These are phyloP conservation scores for Chlorophyllum brunneum DNA, from an alignment of 768 basidiomycete genomes.

Conservation along the genomic window DNA sequence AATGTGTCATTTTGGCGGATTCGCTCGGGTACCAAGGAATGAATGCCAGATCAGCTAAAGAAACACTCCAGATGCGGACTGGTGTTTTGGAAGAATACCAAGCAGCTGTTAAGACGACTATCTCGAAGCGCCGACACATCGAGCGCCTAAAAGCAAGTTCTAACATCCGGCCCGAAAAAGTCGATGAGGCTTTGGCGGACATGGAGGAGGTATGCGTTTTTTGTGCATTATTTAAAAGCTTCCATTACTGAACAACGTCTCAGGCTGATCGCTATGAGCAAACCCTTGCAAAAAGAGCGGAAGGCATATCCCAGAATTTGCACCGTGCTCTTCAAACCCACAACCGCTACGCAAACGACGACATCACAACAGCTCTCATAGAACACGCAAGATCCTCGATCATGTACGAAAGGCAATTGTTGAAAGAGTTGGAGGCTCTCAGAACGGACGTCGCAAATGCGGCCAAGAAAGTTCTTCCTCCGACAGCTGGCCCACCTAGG, in stretches of 20 bases:
- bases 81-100: constrained; percentile 93
- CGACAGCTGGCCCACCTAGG: constrained; percentile 50
- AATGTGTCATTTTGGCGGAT: constrained; percentile 95
- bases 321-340: constrained; percentile 84
- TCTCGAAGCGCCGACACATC: constrained; percentile 88
- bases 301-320: constrained; percentile 92
- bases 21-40: constrained; percentile 93
- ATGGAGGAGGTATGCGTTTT: constrained; percentile 72
- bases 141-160: constrained; percentile 84
- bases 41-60: constrained; percentile 96
- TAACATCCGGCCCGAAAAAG: constrained; percentile 80
- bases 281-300: constrained; percentile 76
- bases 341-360: constrained; percentile 84
- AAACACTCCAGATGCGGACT: constrained; percentile 86
- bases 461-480: constrained; percentile 50
- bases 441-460: constrained; percentile 70
- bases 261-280: constrained; percentile 92
- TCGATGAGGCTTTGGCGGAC: constrained; percentile 89
- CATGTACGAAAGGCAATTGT: constrained; percentile 85
- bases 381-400: constrained; percentile 91
- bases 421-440: constrained; percentile 86
- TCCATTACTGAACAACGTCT: constrained; percentile 8
- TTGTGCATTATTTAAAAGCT: not conserved
- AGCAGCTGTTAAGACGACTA: constrained; percentile 86
- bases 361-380: constrained; percentile 84